These are phyloP conservation scores for Avena eriantha DNA, from an alignment of 176 grass and related monocot genomes.

Conservation along the genomic window DNA sequence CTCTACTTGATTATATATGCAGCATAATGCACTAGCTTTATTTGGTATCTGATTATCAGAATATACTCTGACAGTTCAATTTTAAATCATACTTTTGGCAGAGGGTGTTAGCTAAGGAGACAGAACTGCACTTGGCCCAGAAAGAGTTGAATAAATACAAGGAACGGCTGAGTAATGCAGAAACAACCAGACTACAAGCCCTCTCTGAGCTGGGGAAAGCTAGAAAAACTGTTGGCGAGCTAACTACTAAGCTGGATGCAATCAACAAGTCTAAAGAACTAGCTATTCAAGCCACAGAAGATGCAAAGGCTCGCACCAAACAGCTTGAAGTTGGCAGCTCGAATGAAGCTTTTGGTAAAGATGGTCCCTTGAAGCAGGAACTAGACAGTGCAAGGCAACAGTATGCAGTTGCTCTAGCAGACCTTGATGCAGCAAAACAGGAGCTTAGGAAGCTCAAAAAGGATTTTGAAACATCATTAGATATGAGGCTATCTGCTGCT, in stretches of 20 bases:
- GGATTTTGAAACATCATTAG: conserved; percentile 88
- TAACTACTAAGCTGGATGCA: conserved; percentile 65
- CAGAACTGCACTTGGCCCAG: conserved; percentile 83
- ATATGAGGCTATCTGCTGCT: conserved; percentile 76
- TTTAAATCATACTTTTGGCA: conserved; percentile 47
- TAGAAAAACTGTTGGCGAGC: conserved; percentile 77
- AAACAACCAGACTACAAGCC: conserved; percentile 73
- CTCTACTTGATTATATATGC: conserved; percentile 20
- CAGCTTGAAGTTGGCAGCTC: conserved; percentile 64
- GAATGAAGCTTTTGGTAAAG: conserved; percentile 58
- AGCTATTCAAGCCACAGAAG: conserved; percentile 76
- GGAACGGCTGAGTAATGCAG: conserved; percentile 26
- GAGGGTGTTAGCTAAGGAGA: conserved; percentile 84
- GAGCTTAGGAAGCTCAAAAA: conserved; percentile 93
- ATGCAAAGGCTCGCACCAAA: conserved; percentile 74
- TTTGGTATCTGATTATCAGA: conserved; percentile 20
- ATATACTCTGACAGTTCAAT: conserved; percentile 37
- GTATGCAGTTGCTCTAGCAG: conserved; percentile 26
- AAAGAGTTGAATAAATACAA: conserved; percentile 65
- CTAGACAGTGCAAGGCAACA: conserved; percentile 54
- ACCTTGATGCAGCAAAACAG: conserved; percentile 85
- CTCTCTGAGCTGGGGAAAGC: conserved; percentile 87
- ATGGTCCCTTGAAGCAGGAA: conserved; percentile 77
- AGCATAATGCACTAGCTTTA: background rate
- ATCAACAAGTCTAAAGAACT: conserved; percentile 90